phyloP scores from a whole-genome alignment of 345 rosid genomes.

The Eutrema japonicum region DNA sequence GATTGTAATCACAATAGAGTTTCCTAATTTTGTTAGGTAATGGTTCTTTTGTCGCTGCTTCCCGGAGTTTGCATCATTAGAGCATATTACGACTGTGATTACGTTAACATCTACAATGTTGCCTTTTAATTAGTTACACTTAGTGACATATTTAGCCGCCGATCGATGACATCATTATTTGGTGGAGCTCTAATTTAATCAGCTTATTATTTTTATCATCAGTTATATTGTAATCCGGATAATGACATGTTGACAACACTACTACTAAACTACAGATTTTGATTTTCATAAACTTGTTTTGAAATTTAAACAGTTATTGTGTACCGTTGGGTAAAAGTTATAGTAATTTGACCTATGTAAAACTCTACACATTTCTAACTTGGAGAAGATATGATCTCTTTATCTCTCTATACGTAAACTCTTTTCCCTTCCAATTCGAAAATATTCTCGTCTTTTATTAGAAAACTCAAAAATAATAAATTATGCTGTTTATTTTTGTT shows the following conservation, averaged over 20 bases:
- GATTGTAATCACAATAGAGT: constrained; percentile 25
- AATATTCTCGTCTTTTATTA: too few species aligned
- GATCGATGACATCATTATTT: constrained; percentile 14
- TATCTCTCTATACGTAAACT: too few species aligned
- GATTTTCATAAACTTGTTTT: too few species aligned
- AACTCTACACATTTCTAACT: too few species aligned
- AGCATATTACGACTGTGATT: constrained; percentile 30
- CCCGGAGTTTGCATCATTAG: constrained; percentile 29
- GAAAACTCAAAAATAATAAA: too few species aligned
- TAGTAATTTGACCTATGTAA: too few species aligned
- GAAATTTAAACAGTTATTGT: not conserved
- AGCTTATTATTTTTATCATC: not conserved
- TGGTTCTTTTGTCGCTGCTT: constrained; percentile 33
- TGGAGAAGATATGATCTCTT: too few species aligned
- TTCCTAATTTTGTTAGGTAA: constrained; percentile 41
- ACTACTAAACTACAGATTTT: too few species aligned
- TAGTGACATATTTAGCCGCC: constrained; percentile 12
- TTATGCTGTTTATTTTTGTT: too few species aligned
- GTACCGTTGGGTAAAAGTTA: too few species aligned
- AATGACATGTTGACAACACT: not conserved
- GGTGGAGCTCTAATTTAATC: constrained; percentile 6
- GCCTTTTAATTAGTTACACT: constrained; percentile 9
- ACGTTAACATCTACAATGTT: constrained; percentile 20
- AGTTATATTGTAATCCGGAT: not conserved
- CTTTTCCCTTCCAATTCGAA: too few species aligned